Evolutionary conservation across 169 alveolate genomes (phyloP).

Genomic region (Amoebophrya sp.): DNA sequence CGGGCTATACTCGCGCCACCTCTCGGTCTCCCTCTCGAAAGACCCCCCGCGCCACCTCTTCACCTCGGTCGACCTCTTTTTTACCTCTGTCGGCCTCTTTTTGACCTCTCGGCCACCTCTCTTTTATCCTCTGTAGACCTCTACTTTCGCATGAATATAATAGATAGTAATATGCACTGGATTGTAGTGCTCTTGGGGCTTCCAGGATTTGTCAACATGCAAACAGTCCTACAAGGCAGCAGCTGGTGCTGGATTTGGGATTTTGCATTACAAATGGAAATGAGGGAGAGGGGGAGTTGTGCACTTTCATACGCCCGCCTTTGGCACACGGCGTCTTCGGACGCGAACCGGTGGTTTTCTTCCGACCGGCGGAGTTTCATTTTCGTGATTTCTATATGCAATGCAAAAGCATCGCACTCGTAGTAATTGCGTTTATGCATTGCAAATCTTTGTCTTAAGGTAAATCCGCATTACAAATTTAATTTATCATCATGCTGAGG

Average conservation of each 20-base stretch:
- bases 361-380: neutral
- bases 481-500: neutral
- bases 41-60: no score
- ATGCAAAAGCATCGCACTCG: neutral
- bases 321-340: neutral
- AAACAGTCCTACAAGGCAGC: neutral
- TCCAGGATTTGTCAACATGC: neutral
- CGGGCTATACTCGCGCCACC: no score
- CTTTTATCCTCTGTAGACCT: no score
- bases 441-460: neutral
- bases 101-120: no score
- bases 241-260: neutral
- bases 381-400: neutral
- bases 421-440: neutral
- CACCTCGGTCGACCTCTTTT: no score
- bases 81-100: no score
- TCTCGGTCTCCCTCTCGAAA: no score
- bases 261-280: neutral
- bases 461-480: neutral
- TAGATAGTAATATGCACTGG: no score
- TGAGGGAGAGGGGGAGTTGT: neutral
- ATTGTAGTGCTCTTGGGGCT: neutral
- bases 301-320: neutral
- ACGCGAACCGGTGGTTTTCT: neutral
- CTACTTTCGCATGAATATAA: no score